Evolutionary conservation across 805 yeast species (phyloP).

Genomic region (Candida hispaniensis): DNA sequence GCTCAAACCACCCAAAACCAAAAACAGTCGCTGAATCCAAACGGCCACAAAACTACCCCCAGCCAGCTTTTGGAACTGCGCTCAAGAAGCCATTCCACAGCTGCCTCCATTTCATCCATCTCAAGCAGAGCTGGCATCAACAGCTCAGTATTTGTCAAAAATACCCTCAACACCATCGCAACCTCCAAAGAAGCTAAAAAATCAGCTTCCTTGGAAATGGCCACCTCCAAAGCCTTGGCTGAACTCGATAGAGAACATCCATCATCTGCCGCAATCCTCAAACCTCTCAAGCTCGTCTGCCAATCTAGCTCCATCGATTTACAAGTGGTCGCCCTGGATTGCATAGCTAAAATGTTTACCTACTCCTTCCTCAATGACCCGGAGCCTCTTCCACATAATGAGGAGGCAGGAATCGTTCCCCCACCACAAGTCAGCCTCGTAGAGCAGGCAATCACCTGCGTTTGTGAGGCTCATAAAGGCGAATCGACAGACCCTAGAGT

Average conservation of each 20-base stretch:
- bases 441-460: slow-evolving; percentile 74
- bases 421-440: slow-evolving; percentile 50
- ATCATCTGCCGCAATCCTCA: slow-evolving; percentile 51
- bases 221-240: slow-evolving; percentile 29
- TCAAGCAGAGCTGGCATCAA: slow-evolving; percentile 27
- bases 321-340: slow-evolving; percentile 67
- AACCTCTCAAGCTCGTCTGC: slow-evolving; percentile 66
- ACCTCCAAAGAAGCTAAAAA: slow-evolving; percentile 51
- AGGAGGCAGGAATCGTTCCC: slow-evolving; percentile 38
- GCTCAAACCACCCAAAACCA: slow-evolving; percentile 1
- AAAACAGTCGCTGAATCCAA: background rate
- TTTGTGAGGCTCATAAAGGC: slow-evolving; percentile 76
- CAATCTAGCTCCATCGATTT: slow-evolving; percentile 55
- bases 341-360: slow-evolving; percentile 80
- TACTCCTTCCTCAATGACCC: slow-evolving; percentile 56
- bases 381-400: slow-evolving; percentile 26
- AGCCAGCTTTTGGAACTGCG: background rate
- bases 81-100: slow-evolving; percentile 18
- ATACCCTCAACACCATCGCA: slow-evolving; percentile 48
- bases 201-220: slow-evolving; percentile 31
- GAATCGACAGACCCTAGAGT: slow-evolving; percentile 85
- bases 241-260: slow-evolving; percentile 27
- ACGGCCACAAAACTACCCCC: slow-evolving; percentile 1
- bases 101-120: slow-evolving; percentile 23
- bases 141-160: slow-evolving; percentile 39